Evolutionary conservation across 805 yeast species (phyloP), one percentile per base, ranked within the genome.

Genomic region (Yarrowia sp.): DNA sequence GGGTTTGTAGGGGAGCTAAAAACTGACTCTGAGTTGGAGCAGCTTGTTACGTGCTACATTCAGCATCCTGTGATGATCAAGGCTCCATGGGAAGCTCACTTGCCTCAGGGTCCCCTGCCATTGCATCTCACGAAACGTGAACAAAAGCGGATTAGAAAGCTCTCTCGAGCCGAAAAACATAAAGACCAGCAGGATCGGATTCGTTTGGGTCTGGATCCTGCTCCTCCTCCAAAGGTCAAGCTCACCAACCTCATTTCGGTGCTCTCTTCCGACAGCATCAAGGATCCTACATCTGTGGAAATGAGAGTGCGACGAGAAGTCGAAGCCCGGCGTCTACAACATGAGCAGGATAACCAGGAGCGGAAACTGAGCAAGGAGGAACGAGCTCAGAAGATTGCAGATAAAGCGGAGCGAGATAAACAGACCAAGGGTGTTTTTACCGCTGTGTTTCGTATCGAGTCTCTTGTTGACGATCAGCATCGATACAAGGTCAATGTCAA

Each of bases 201-300:
- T 24, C 82, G 86, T 65, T 77, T 90, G 5, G 99, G 99, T 0
- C 76, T 92, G 19, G 90, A 88, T 52, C 88, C 96, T 0, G 88
- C 96, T 5, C 97, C 97, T 0, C 88, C 88, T 6, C 96, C 97
- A 2, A 95, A 93, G 74, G 88, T 95, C 26, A 90, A 88, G 70
- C 78, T 91, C 48, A 84, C 88, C 46, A 95, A 93, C 72, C 80
- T 95, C 74, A 90, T 91, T 92, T 88, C 82, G 70, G 96, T 91
- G 0, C 78, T 89, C 56, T 90, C 98, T 2, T 85, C 89, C 69
- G 96, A 90, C 66, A 90, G 95, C 7, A 88, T 92, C 54, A 80
- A 83, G 66, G 96, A 95, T 72, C 98, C 99, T 0, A 93, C 98
- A 0, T 84, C 84, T 3, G 87, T 92, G 69, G 99, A 93, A 71